Conservation (phyloP, 2,329 filamentous ascomycete genomes). For the Alternaria gaisen region DNA sequence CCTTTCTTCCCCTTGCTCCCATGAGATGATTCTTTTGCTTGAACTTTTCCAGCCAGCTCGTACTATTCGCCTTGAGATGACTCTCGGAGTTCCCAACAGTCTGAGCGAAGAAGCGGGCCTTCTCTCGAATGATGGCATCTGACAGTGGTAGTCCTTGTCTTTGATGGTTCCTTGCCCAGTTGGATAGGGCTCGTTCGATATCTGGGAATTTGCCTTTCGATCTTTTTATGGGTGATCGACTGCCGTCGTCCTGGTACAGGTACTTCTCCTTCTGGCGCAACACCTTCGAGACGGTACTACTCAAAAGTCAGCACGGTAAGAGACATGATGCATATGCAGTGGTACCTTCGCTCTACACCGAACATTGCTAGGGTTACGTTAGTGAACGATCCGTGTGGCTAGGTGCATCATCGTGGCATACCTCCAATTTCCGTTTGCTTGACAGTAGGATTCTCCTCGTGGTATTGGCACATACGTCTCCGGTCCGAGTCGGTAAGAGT, state of each 20-base stretch:
- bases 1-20: slow-evolving; percentile 63
- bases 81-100: slow-evolving; percentile 76
- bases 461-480: slow-evolving; percentile 91
- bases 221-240: slow-evolving; percentile 80
- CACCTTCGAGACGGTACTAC: slow-evolving; percentile 97
- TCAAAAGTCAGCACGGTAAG: slow-evolving; percentile 28
- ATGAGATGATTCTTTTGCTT: slow-evolving; percentile 82
- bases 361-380: slow-evolving; percentile 72
- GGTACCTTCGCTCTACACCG: slow-evolving; percentile 94
- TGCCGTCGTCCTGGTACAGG: slow-evolving; percentile 81
- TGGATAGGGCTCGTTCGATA: slow-evolving; percentile 87
- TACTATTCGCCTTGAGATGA: slow-evolving; percentile 74
- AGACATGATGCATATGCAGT: slow-evolving; percentile 14
- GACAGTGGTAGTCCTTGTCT: slow-evolving; percentile 76
- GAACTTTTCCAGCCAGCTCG: slow-evolving; percentile 91
- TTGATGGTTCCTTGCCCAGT: slow-evolving; percentile 85
- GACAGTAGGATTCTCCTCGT: slow-evolving; percentile 85
- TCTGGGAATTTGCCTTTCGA: slow-evolving; percentile 87
- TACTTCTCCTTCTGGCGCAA: slow-evolving; percentile 95
- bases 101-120: slow-evolving; percentile 81
- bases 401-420: slow-evolving; percentile 55
- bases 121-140: slow-evolving; percentile 84
- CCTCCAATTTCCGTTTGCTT: slow-evolving; percentile 97
- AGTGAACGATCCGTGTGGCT: slow-evolving; percentile 32
- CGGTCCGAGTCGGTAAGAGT: slow-evolving; percentile 92